Conservation (phyloP, 2,329 filamentous ascomycete species). For the Pseudovirgaria hyperparasitica region DNA sequence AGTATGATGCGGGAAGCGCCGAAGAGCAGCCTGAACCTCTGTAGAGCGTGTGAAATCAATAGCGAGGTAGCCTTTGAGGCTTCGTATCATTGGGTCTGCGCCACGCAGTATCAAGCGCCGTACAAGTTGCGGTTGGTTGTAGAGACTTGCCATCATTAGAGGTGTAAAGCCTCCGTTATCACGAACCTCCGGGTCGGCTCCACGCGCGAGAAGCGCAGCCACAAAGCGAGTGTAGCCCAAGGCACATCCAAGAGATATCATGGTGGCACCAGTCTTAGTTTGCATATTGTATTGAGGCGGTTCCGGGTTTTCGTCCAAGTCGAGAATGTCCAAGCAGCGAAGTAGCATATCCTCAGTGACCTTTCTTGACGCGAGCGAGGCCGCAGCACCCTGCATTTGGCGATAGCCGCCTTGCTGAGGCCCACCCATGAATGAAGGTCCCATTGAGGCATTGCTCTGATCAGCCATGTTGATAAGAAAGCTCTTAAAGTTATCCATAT, state of each 20-base stretch:
- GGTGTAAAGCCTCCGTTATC: slow-evolving; percentile 74
- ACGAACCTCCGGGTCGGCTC: slow-evolving; percentile 61
- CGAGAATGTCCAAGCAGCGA: slow-evolving; percentile 64
- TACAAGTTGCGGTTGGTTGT: slow-evolving; percentile 63
- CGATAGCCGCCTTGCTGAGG: too few species aligned
- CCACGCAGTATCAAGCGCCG: slow-evolving; percentile 60
- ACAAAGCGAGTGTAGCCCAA: slow-evolving; percentile 65
- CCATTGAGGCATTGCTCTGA: too few species aligned
- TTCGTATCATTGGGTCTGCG: slow-evolving; percentile 58
- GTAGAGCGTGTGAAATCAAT: slow-evolving; percentile 57
- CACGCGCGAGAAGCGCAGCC: slow-evolving; percentile 61
- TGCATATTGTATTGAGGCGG: slow-evolving; percentile 55
- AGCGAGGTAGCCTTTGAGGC: slow-evolving; percentile 55
- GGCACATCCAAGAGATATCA: slow-evolving; percentile 68
- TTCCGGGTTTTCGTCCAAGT: slow-evolving; percentile 61
- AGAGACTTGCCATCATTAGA: slow-evolving; percentile 68
- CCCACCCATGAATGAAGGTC: too few species aligned
- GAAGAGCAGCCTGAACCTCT: slow-evolving; percentile 50
- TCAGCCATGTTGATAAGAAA: too few species aligned
- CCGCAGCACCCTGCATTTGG: too few species aligned
- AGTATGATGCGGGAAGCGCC: slow-evolving; percentile 47
- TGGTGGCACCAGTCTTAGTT: slow-evolving; percentile 57
- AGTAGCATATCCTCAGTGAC: slow-evolving; percentile 58
- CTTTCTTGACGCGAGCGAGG: too few species aligned
- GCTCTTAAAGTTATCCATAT: too few species aligned